Conservation (phyloP, 192 early-diverging fungal genomes). For the Coemansia sp. region DNA sequence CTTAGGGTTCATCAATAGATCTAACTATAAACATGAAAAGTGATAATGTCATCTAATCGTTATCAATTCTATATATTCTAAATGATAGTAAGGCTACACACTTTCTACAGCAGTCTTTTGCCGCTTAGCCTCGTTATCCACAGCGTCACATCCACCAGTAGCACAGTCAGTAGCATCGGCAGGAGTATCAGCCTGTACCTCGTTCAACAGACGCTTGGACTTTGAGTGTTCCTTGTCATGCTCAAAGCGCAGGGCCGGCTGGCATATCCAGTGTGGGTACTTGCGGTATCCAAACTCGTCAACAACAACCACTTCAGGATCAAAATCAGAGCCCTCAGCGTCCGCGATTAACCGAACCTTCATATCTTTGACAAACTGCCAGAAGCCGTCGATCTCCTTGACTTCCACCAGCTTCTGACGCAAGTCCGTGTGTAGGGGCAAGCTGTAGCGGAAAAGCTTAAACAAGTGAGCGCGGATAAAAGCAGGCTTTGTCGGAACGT, state of each 20-base stretch:
- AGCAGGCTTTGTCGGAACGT: slow-evolving; percentile 65
- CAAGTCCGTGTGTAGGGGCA: slow-evolving; percentile 80
- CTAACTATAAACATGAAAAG: neutral
- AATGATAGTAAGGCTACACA: neutral
- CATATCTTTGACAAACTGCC: slow-evolving; percentile 54
- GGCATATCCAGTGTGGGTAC: slow-evolving; percentile 67
- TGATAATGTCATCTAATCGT: neutral
- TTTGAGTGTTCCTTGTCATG: slow-evolving; percentile 51
- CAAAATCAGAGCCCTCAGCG: slow-evolving; percentile 23
- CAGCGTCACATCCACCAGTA: neutral
- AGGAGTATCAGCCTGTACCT: slow-evolving; percentile 17
- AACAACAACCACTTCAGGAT: slow-evolving; percentile 25
- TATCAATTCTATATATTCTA: neutral
- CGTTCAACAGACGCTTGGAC: slow-evolving; percentile 53
- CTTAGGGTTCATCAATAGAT: too few species aligned
- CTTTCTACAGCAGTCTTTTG: slow-evolving; percentile 14
- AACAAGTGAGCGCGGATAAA: slow-evolving; percentile 90
- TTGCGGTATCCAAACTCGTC: slow-evolving; percentile 58
- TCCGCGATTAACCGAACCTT: slow-evolving; percentile 46
- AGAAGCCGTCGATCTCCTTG: slow-evolving; percentile 64
- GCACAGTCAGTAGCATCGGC: neutral
- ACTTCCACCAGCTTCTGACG: slow-evolving; percentile 72
- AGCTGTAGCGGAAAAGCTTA: slow-evolving; percentile 82
- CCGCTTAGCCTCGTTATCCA: slow-evolving; percentile 17
- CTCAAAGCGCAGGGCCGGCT: slow-evolving; percentile 62